Evolutionary conservation across 139 green algal species (phyloP).

Genomic region (Chlamydomonas sphaeroides): DNA sequence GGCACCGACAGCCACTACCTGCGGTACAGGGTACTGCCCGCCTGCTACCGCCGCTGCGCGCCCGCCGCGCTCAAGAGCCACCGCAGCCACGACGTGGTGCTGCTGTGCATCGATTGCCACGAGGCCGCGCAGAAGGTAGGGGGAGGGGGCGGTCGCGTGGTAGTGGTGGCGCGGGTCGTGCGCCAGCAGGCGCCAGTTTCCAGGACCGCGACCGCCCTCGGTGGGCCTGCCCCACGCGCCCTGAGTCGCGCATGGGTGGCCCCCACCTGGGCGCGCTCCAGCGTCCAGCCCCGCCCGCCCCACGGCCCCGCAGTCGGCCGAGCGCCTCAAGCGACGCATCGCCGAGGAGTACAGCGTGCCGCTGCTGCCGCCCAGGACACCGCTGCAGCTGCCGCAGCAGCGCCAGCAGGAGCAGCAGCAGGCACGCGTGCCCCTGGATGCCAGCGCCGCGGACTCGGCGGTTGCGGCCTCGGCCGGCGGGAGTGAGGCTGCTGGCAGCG

Average conservation of each 20-base stretch:
- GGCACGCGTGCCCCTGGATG: too few species aligned
- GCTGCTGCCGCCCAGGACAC: slow-evolving; percentile 53
- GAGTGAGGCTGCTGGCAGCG: background rate
- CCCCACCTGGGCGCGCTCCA: too few species aligned
- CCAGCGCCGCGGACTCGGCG: too few species aligned
- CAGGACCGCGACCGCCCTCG: too few species aligned
- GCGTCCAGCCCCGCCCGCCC: too few species aligned
- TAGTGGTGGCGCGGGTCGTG: too few species aligned
- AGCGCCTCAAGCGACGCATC: slow-evolving; percentile 71
- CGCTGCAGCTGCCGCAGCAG: slow-evolving; percentile 22
- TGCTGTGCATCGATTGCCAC: slow-evolving; percentile 84
- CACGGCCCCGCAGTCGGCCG: slow-evolving; percentile 55
- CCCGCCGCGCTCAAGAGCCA: slow-evolving; percentile 81
- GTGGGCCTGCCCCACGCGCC: too few species aligned
- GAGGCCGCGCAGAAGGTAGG: slow-evolving; percentile 33
- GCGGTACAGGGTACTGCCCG: slow-evolving; percentile 76
- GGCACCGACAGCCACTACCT: slow-evolving; percentile 71
- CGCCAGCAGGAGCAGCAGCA: slow-evolving; percentile 5
- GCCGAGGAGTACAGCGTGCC: slow-evolving; percentile 69
- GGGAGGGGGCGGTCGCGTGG: too few species aligned
- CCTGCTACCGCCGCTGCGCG: slow-evolving; percentile 79
- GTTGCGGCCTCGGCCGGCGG: background rate
- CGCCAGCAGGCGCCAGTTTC: too few species aligned
- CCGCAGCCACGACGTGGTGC: slow-evolving; percentile 84
- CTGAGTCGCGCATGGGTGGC: too few species aligned